Evolutionary conservation across 345 rosid genomes (phyloP), one percentile per base, ranked within the genome.

Genomic region (Populus euphratica): DNA sequence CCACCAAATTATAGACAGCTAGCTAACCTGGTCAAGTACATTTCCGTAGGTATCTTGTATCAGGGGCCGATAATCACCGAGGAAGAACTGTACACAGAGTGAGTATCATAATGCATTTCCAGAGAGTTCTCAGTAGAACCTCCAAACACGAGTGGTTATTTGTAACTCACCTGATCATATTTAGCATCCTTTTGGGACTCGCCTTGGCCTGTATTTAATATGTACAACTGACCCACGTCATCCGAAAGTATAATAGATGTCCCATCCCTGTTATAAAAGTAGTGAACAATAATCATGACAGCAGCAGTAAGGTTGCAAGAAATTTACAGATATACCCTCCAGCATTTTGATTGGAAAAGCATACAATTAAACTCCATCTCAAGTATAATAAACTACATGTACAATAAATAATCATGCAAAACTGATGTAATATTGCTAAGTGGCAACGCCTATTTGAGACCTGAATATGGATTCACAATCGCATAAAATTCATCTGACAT

Each of bases 51-150:
- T 80, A 86, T 96, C 99, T 73, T 92, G 97, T 74, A 92, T 77
- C 76, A 96, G 80, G 18, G 99, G 99, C 39, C 99, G 97, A 85
- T 92, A 96, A 83, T 96, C 99, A 81, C 99, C 99, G 47, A 96
- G 91, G 87, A 90, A 96, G 81, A 96, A 96, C 99, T 96, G 92
- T 23, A 72, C 43, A 72, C 59, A 62, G 5, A 50, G 38, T 20
- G 8, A 72, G 44, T 50, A 17, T 29, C 64, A 69, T 39, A 38
- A 38, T 68, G 20, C 21, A 29, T 33, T 33, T 36, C 59, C 62
- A 44, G 50, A 23, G 38, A 38, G 71, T 14, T 66, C 69, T 29
- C 25, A 73, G 68, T 31, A 16, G 77, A 75, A 27, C 59, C 70
- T 29, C 25, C 71, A 81, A 71, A 78, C 64, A 76, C 33, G n/a